Conservation (phyloP, 2,329 filamentous ascomycete species). For the Aspergillus ibericus region DNA sequence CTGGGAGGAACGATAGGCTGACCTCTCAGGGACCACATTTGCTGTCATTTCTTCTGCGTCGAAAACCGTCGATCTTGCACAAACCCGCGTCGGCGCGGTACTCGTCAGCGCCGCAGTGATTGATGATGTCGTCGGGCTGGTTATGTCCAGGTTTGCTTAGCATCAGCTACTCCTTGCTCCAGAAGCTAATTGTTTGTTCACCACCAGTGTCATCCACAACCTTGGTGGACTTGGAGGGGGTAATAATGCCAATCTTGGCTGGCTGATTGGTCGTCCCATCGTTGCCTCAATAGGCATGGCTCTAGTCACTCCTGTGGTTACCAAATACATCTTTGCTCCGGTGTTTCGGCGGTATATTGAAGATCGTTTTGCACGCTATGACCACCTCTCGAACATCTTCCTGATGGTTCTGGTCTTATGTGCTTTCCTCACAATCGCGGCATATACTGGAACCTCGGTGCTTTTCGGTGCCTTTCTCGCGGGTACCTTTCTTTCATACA, state of each 20-base stretch:
- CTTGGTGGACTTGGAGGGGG: conserved; percentile 22
- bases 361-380: conserved; percentile 33
- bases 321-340: conserved; percentile 42
- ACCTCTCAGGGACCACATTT: conserved; percentile 21
- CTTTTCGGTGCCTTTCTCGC: conserved; percentile 41
- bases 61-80: conserved; percentile 41
- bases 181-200: not conserved
- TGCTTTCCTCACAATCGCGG: conserved; percentile 35
- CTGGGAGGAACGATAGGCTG: too few species aligned
- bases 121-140: conserved; percentile 49
- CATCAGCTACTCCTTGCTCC: not conserved
- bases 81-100: conserved; percentile 47
- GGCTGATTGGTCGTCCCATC: conserved; percentile 42
- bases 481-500: conserved; percentile 37
- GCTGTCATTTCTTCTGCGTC: conserved; percentile 32
- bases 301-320: conserved; percentile 36
- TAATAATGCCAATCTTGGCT: conserved; percentile 32
- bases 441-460: conserved; percentile 40
- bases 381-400: conserved; percentile 35
- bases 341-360: conserved; percentile 39
- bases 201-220: conserved; percentile 35
- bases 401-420: conserved; percentile 38
- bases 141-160: conserved; percentile 31
- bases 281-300: conserved; percentile 40
- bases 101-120: conserved; percentile 50